These are phyloP conservation scores for Penstemon eatonii DNA, from an alignment of 257 asterid genomes.

Conservation along the genomic window DNA sequence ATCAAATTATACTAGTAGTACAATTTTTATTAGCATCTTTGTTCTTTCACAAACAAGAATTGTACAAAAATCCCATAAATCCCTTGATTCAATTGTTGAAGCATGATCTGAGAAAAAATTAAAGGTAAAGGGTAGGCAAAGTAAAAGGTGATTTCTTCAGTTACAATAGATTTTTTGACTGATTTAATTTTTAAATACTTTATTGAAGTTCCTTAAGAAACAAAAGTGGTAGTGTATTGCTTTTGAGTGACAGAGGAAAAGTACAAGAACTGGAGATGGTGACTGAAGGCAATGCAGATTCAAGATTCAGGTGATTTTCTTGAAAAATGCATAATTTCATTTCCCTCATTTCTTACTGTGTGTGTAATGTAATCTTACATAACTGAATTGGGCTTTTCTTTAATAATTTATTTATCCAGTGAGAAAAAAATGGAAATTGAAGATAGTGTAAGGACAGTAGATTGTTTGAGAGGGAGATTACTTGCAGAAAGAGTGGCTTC, in stretches of 20 bases:
- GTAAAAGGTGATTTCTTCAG: constrained; percentile 19
- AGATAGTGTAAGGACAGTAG: constrained; percentile 66
- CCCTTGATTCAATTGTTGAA: constrained; percentile 9
- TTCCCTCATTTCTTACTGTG: background rate
- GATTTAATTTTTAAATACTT: background rate
- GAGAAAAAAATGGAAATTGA: constrained; percentile 49
- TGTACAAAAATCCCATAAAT: constrained; percentile 15
- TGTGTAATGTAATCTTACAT: background rate
- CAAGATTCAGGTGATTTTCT: constrained; percentile 30
- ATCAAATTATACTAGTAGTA: background rate
- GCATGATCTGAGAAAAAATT: constrained; percentile 7
- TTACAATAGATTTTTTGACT: background rate
- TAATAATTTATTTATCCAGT: constrained; percentile 8
- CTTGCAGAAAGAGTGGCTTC: constrained; percentile 84
- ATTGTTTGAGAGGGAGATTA: constrained; percentile 84
- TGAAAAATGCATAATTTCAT: background rate
- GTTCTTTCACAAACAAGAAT: constrained; percentile 18
- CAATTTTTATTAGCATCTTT: constrained; percentile 10
- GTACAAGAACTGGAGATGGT: constrained; percentile 27
- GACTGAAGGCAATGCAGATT: constrained; percentile 36
- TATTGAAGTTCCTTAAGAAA: background rate
- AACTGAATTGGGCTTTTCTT: constrained; percentile 18
- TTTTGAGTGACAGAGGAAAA: background rate
- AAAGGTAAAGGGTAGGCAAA: constrained; percentile 7
- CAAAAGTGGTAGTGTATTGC: constrained; percentile 1